Conservation (phyloP, 495 filamentous ascomycete species). For the Mycothermus thermophilus region DNA sequence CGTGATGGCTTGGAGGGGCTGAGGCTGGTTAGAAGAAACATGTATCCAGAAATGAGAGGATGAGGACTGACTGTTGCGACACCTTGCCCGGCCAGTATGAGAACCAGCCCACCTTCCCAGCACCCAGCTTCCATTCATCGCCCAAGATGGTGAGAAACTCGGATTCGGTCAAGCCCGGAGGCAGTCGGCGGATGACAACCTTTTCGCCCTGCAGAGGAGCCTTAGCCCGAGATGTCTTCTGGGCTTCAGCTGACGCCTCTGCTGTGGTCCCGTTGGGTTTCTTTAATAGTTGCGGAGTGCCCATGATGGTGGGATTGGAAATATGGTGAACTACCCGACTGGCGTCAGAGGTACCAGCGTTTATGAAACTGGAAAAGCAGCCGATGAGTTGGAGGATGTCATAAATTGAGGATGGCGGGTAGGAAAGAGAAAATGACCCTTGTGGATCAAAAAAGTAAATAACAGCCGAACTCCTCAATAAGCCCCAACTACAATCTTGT, state of each 20-base stretch:
- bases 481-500: too few species aligned
- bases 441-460: too few species aligned
- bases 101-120: slow-evolving; percentile 73
- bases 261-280: slow-evolving; percentile 18
- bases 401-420: too few species aligned
- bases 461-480: too few species aligned
- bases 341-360: too few species aligned
- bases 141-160: slow-evolving; percentile 66
- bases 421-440: too few species aligned
- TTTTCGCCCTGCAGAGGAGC: slow-evolving; percentile 56
- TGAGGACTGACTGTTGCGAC: slow-evolving; percentile 62
- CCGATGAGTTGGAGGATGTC: too few species aligned
- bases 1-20: slow-evolving; percentile 66
- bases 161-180: slow-evolving; percentile 66
- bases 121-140: slow-evolving; percentile 67
- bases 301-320: slow-evolving; percentile 17
- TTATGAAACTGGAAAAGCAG: too few species aligned
- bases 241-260: slow-evolving; percentile 29
- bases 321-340: too few species aligned
- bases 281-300: slow-evolving; percentile 21
- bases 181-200: slow-evolving; percentile 69
- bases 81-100: slow-evolving; percentile 68
- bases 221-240: slow-evolving; percentile 39
- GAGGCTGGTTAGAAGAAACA: slow-evolving; percentile 8
- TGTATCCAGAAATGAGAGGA: neutral